A percentile compares a stretch with the other conserved stretches of the same genome.
Evolutionary conservation across 1,284 basidiomycete species (phyloP).

Genomic region (Trichosporon sp.): DNA sequence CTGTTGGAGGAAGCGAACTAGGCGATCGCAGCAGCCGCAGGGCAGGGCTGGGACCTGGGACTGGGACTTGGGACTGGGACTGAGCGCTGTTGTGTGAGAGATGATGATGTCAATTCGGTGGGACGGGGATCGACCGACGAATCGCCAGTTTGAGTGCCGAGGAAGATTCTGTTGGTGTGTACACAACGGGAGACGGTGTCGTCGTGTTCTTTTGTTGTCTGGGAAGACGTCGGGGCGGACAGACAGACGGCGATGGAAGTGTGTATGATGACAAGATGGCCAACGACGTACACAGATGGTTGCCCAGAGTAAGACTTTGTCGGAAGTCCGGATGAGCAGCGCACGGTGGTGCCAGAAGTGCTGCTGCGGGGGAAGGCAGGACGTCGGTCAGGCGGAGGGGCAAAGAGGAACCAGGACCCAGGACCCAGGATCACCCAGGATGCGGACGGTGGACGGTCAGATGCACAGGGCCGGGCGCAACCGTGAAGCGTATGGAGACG

Average conservation of each 20-base stretch:
- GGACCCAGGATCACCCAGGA: neutral
- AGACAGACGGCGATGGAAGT: neutral
- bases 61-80: conserved; percentile 6
- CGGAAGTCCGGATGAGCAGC: neutral
- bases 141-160: neutral
- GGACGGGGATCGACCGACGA: conserved; percentile 7
- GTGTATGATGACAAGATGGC: conserved; percentile 7
- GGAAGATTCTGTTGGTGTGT: neutral
- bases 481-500: neutral
- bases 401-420: neutral
- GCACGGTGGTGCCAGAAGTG: neutral
- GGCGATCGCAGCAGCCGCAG: conserved; percentile 1
- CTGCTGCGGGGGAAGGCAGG: neutral
- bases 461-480: neutral
- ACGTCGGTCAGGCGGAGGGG: neutral
- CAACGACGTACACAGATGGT: neutral
- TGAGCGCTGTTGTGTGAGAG: neutral
- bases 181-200: neutral
- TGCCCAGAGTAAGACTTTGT: neutral
- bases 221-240: neutral
- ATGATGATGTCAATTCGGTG: conserved; percentile 19
- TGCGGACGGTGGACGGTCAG: neutral
- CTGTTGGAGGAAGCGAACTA: neutral
- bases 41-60: conserved; percentile 1
- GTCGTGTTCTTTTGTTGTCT: neutral